Evolutionary conservation across 2,329 filamentous ascomycete genomes (phyloP).

Genomic region (Sordariomycetes sp.): DNA sequence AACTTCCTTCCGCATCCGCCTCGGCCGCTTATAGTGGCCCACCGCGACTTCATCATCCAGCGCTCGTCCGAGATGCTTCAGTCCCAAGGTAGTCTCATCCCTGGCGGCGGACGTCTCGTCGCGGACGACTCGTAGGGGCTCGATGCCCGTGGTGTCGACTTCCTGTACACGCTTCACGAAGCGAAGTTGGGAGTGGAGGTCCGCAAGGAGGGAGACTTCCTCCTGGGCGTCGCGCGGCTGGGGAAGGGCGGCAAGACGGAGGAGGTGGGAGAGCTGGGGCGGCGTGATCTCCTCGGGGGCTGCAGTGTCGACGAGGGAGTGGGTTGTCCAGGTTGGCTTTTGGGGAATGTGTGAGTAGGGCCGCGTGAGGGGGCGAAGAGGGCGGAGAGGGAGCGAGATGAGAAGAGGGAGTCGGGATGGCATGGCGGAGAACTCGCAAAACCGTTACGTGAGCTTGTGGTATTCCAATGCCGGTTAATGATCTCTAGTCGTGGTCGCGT

Average conservation of each 20-base stretch:
- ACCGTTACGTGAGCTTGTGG: neutral
- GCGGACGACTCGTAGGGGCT: slow-evolving; percentile 64
- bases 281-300: slow-evolving; percentile 11
- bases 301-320: slow-evolving; percentile 34
- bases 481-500: neutral
- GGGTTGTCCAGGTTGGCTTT: slow-evolving; percentile 72
- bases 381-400: slow-evolving; percentile 1
- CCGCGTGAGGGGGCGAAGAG: slow-evolving; percentile 5
- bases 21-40: slow-evolving; percentile 37
- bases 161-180: slow-evolving; percentile 82
- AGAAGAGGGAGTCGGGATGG: slow-evolving; percentile 3
- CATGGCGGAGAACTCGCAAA: neutral
- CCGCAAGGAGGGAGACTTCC: slow-evolving; percentile 58
- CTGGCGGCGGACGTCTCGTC: slow-evolving; percentile 62
- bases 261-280: slow-evolving; percentile 65
- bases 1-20: slow-evolving; percentile 18
- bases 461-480: neutral
- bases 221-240: slow-evolving; percentile 48
- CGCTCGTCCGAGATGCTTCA: slow-evolving; percentile 41
- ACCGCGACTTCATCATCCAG: slow-evolving; percentile 46
- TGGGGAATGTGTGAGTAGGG: slow-evolving; percentile 39
- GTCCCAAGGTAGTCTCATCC: slow-evolving; percentile 41
- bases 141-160: slow-evolving; percentile 57
- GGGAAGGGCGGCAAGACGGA: slow-evolving; percentile 80
- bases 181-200: slow-evolving; percentile 68